Percentiles rank a stretch among this genome's conserved stretches.
Conservation (phyloP, 805 yeast species). For the Candida germanica region DNA sequence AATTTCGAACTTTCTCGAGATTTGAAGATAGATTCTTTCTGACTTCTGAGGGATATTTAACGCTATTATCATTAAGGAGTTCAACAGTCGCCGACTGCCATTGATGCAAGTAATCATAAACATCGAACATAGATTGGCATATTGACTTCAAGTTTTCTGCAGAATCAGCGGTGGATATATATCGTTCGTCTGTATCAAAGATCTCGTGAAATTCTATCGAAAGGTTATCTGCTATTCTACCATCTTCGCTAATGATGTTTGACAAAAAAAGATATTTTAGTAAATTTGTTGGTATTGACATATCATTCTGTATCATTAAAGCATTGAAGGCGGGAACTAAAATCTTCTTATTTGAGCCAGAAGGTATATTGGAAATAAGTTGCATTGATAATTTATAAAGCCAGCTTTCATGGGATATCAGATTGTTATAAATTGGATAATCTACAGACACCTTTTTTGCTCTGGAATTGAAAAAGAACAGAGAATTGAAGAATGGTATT, state of each 20-base stretch:
- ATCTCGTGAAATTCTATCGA: constrained; percentile 58
- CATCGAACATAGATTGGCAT: constrained; percentile 70
- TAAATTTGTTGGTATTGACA: constrained; percentile 63
- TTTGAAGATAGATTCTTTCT: constrained; percentile 16
- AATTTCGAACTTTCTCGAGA: constrained; percentile 34
- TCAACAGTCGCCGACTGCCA: constrained; percentile 55
- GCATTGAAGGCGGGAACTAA: constrained; percentile 49
- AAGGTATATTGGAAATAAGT: constrained; percentile 46
- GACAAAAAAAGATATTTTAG: constrained; percentile 75
- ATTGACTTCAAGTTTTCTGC: constrained; percentile 60
- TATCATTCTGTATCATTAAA: constrained; percentile 66
- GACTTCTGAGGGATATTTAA: constrained; percentile 2
- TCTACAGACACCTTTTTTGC: constrained; percentile 21
- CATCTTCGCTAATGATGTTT: constrained; percentile 49
- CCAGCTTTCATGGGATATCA: constrained; percentile 68
- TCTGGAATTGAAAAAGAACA: constrained; percentile 54
- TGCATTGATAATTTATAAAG: constrained; percentile 65
- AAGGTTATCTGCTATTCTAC: constrained; percentile 42
- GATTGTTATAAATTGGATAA: constrained; percentile 64
- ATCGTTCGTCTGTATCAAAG: constrained; percentile 36
- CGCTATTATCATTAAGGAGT: constrained; percentile 13
- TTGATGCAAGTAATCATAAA: constrained; percentile 78
- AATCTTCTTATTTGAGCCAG: constrained; percentile 13
- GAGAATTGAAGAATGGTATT: constrained; percentile 70
- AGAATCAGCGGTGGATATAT: constrained; percentile 47